Base-by-base conservation (phyloP, 805 yeast species). In the Yamadazyma tumulicola region DNA sequence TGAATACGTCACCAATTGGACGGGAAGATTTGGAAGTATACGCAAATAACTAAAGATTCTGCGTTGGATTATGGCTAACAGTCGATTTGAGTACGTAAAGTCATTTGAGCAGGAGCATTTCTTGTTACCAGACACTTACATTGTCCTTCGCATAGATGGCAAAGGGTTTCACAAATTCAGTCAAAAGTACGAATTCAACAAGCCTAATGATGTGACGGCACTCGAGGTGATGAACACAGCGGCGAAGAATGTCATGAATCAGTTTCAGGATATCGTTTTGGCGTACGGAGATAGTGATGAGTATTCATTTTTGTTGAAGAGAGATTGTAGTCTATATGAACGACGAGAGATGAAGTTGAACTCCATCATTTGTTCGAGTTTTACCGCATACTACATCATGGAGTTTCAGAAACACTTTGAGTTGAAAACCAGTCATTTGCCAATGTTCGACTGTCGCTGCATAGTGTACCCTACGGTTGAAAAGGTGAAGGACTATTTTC, bases 201-300 rank as follows among this genome's bases (percentile, higher is more conserved):
- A 93, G 54, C 98, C 98, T 3, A 93, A 93, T 52, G 98, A 93
- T 59, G 41, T 57, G 18, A 54, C 77, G 16, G 97, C 97, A 0
- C 57, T 93, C 20, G 60, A 66, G 2, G 74, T 88, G 41, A 88
- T 93, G 88, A 93, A 88, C 60, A 64, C 70, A 2, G 79, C 95
- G 3, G 97, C 97, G 0, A 47, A 55, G 40, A 72, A 74, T 31
- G 71, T 88, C 8, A 72, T 85, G 65, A 57, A 69, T 20, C 68
- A 73, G 24, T 75, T 86, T 26, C 75, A 83, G 6, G 97, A 93
- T 43, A 72, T 86, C 0, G 50, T 80, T 7, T 44, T 89, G 55
- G 95, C 96, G 0, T 93, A 83, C 54, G 98, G 98, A 0, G 97
- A 93, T 50, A 82, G 95, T 24, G 98, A 93, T 57, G 98, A 93